Evolutionary conservation across 2,329 filamentous ascomycete species (phyloP), one percentile per base, ranked within the genome.

Genomic region (Cladosporium oxysporum): DNA sequence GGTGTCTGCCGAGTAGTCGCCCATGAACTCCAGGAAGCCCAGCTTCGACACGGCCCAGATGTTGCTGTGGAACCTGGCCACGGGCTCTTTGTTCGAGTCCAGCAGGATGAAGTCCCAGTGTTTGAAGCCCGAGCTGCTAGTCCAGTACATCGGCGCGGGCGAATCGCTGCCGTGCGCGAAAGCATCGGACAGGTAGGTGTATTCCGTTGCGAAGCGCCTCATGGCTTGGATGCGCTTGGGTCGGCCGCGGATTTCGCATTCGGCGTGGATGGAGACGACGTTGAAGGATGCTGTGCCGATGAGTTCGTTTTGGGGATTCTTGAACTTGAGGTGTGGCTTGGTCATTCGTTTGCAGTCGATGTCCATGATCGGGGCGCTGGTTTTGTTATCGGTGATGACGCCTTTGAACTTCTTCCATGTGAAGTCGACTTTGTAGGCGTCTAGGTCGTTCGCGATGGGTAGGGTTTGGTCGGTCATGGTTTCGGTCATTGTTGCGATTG

Each of bases 91-190:
- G 49, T 64, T 52, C 29, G 62, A 41, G n/a, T 66, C 41, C 21
- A 63, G 18, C 12, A 62, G 55, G 28, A 66, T 60, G 53, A 66
- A 66, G 28, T 66, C 65, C 60, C 61, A 66, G 33, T 63, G 29
- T 37, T 66, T 66, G 55, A 66, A 64, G 0, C 61, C 61, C 2
- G 61, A 63, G 1, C 33, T 55, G 10, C 49, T 57, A 5, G 61
- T 63, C 61, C 61, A 63, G 50, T 63, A 63, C 61, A 63, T 63
- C 5, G 61, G 23, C 23, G 57, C 61, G 0, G 61, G 61, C 6
- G 14, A 10, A 7, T n/a, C 44, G 11, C 61, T 37, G 14, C 61
- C 61, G 2, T 63, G 33, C 29, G 61, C 49, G 12, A 63, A 63
- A 14, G 35, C 61, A n/a, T 63, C 61, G 5, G 61, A 63, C 8